Conservation (phyloP, 2,329 filamentous ascomycete genomes). For the Cladosporium cucumerinum region DNA sequence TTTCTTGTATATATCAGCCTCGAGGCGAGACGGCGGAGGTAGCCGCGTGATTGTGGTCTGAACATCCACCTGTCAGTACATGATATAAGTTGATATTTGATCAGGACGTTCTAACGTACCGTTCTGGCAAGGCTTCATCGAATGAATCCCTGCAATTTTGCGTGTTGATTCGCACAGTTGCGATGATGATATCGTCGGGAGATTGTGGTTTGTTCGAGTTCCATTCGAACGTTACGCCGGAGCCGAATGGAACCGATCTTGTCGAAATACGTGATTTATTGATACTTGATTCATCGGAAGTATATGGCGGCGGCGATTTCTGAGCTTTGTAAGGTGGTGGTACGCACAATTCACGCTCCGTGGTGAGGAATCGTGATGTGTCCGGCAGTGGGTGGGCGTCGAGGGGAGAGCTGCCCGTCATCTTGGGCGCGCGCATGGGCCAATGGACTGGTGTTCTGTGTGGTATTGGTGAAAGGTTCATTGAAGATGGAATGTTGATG, state of each 20-base stretch:
- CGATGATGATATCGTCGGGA: conserved; percentile 29
- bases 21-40: conserved; percentile 29
- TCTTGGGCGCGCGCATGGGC: not conserved
- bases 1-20: conserved; percentile 19
- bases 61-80: not conserved
- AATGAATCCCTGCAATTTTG: not conserved
- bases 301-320: conserved; percentile 2
- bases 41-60: conserved; percentile 26
- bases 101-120: conserved; percentile 18
- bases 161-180: conserved; percentile 23
- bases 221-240: conserved; percentile 8
- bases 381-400: conserved; percentile 1
- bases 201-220: not conserved
- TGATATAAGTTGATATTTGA: conserved; percentile 17
- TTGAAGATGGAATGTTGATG: not conserved
- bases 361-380: not conserved
- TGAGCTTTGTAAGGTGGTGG: conserved; percentile 6
- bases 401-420: conserved; percentile 4
- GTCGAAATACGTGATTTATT: not conserved
- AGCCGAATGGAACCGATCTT: conserved; percentile 6
- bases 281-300: not conserved
- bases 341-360: not conserved
- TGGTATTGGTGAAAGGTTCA: not conserved
- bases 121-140: conserved; percentile 15
- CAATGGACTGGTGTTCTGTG: not conserved